Base-by-base conservation (phyloP, 176 grass and related monocot genomes). In the Ampelocalamus luodianensis region DNA sequence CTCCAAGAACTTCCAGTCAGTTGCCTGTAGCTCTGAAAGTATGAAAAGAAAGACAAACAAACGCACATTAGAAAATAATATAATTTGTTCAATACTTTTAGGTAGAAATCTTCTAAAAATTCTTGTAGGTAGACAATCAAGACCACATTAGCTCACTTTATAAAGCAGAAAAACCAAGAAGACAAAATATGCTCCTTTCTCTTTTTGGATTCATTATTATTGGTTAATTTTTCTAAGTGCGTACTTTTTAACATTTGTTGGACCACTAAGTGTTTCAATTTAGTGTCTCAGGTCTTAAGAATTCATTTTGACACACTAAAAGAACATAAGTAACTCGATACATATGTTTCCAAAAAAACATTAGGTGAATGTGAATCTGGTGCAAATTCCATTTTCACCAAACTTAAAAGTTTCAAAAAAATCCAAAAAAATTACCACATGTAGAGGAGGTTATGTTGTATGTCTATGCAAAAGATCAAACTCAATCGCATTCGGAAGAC, bases 1-100 rank as follows among this genome's bases (percentile, higher is more conserved):
- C 91, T 92, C 96, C 96, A 98, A 84, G 85, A 87, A 80, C 78
- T 98, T 94, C 93, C 93, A 64, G 96, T 98, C 78, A 98, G 85
- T 51, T 89, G 83, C 43, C n/a, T 37, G n/a, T 98, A 98, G 84
- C 96, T 98, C 96, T 98, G 83, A 27, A 82, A 88, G 79, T 71
- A 89, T 65, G 58, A 76, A 78, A 50, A 85, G 69, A 53, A 74
- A 49, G 65, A 36, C 87, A 77, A 79, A 38, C 59, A 66, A 71
- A 53, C n/a, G 46, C 17, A 81, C 4, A 29, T 61, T 84, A 89
- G 26, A 17, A 43, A 82, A 83, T 65, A 84, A n/a, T 67, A 83
- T 29, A 26, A 65, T 46, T 27, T 5, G 9, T 65, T 76, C 5
- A 53, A 63, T 39, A 63, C 22, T 72, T 79, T 27, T 59, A 72